Evolutionary conservation across 2,329 filamentous ascomycete genomes (phyloP).

Genomic region (Leptographium procerum): DNA sequence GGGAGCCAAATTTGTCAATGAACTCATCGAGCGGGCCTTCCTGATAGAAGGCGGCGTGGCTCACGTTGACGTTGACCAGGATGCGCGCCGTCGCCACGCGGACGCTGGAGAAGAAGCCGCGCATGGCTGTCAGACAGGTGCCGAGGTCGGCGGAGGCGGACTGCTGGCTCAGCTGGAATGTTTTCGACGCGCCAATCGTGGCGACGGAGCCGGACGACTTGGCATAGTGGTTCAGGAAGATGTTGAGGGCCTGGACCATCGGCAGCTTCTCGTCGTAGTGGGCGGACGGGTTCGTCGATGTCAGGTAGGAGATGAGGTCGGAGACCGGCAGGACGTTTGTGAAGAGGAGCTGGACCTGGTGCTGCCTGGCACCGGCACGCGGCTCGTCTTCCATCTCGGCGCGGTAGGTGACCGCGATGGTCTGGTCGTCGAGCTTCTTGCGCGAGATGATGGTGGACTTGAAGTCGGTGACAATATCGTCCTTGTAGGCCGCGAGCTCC

Average conservation of each 20-base stretch:
- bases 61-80: slow-evolving; percentile 25
- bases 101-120: slow-evolving; percentile 24
- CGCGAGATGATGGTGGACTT: slow-evolving; percentile 20
- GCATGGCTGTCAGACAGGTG: slow-evolving; percentile 18
- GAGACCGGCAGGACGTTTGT: slow-evolving; percentile 16
- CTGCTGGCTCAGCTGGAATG: slow-evolving; percentile 13
- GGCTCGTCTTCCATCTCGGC: slow-evolving; percentile 20
- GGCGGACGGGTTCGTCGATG: slow-evolving; percentile 14
- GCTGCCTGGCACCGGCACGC: slow-evolving; percentile 5
- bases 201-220: slow-evolving; percentile 15
- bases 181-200: slow-evolving; percentile 20
- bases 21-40: slow-evolving; percentile 14
- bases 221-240: slow-evolving; percentile 40
- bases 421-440: slow-evolving; percentile 10
- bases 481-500: slow-evolving; percentile 8
- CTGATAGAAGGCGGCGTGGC: slow-evolving; percentile 22
- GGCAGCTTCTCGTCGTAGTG: slow-evolving; percentile 16
- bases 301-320: slow-evolving; percentile 17
- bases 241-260: slow-evolving; percentile 62
- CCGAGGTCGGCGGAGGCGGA: slow-evolving; percentile 14
- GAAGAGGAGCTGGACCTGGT: slow-evolving; percentile 14
- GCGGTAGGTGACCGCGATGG: slow-evolving; percentile 15
- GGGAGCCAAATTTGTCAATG: slow-evolving; percentile 3
- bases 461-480: slow-evolving; percentile 23
- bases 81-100: slow-evolving; percentile 21